These are phyloP conservation scores for Hysterangium stoloniferum DNA, from an alignment of 768 basidiomycete species.

Conservation along the genomic window DNA sequence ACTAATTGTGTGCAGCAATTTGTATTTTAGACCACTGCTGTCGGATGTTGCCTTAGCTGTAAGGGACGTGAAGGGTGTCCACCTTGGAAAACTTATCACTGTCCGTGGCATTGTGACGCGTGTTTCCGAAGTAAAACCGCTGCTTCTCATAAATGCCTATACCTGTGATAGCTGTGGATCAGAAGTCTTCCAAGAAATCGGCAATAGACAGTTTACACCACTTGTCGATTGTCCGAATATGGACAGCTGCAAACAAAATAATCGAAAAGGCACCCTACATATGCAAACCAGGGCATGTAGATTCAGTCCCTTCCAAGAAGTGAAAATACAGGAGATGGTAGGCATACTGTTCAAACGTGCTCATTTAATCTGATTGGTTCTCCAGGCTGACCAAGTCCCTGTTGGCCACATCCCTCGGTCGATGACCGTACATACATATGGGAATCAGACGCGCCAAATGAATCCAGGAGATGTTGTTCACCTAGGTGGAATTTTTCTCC, in stretches of 20 bases:
- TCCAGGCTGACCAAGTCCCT: conserved; percentile 94
- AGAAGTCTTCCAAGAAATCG: conserved; percentile 97
- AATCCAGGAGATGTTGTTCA: conserved; percentile 95
- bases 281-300: conserved; percentile 98
- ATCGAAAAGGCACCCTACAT: conserved; percentile 81
- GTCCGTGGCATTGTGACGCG: conserved; percentile 97
- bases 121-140: conserved; percentile 97
- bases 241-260: conserved; percentile 78
- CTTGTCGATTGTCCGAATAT: conserved; percentile 84
- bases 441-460: conserved; percentile 81
- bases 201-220: conserved; percentile 84
- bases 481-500: conserved; percentile 94
- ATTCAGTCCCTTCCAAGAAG: conserved; percentile 97
- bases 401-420: conserved; percentile 98
- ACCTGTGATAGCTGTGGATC: conserved; percentile 97
- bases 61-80: conserved; percentile 76
- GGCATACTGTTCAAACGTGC: conserved; percentile 14
- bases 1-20: conserved; percentile 50
- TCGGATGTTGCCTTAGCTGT: conserved; percentile 78
- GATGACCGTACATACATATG: conserved; percentile 94
- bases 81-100: conserved; percentile 91
- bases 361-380: conserved; percentile 9
- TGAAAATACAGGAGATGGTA: conserved; percentile 99
- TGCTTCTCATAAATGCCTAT: conserved; percentile 95
- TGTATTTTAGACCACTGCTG: conserved; percentile 88